Evolutionary conservation across 2,329 filamentous ascomycete genomes (phyloP).

Genomic region (Trichophyton simii): DNA sequence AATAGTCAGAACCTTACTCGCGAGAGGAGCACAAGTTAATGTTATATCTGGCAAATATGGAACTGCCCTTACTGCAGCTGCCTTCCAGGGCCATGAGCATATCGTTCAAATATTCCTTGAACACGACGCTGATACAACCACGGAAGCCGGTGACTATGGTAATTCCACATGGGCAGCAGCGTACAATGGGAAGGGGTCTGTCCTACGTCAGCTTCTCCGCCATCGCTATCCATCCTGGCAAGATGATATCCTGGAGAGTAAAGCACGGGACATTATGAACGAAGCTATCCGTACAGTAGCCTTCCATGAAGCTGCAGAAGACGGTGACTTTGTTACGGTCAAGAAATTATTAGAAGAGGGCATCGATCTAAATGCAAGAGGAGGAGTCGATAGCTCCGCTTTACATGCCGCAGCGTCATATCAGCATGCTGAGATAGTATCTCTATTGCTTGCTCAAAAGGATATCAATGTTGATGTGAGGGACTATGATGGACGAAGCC

Average conservation of each 20-base stretch:
- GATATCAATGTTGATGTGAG: background rate
- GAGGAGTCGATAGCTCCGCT: background rate
- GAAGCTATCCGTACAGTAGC: background rate
- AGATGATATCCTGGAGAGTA: background rate
- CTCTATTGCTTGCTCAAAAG: background rate
- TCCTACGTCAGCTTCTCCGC: background rate
- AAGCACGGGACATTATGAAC: background rate
- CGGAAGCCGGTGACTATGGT: background rate
- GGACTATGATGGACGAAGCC: background rate
- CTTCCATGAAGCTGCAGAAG: background rate
- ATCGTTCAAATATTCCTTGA: constrained; percentile 6
- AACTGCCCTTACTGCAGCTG: constrained; percentile 2
- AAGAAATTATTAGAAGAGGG: constrained; percentile 10
- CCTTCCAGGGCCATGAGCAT: background rate
- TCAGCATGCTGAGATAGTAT: background rate
- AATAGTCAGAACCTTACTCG: constrained; percentile 1
- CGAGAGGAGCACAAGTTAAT: background rate
- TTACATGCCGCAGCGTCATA: background rate
- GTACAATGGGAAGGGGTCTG: background rate
- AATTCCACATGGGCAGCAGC: constrained; percentile 1
- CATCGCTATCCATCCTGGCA: background rate
- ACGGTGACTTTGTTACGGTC: background rate
- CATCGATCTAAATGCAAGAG: background rate
- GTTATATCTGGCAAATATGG: background rate
- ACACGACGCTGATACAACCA: background rate